These are phyloP conservation scores for Penicillium griseofulvum DNA, from an alignment of 2,329 filamentous ascomycete genomes.

Conservation along the genomic window DNA sequence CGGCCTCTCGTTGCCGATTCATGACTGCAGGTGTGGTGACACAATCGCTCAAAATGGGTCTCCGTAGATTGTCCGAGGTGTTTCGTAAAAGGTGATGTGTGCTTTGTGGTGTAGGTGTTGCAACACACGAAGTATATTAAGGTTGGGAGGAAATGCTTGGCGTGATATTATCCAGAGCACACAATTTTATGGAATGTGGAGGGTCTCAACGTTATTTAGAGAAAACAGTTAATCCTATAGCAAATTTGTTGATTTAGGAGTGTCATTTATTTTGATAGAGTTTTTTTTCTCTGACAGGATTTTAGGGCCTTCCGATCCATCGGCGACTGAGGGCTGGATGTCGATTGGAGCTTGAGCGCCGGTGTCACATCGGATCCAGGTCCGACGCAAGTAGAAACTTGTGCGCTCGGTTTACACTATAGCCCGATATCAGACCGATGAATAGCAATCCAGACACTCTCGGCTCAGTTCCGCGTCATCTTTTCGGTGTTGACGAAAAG, in stretches of 20 bases:
- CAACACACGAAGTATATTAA: background rate
- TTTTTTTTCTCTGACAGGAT: constrained; percentile 6
- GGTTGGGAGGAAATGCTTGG: constrained; percentile 8
- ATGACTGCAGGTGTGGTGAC: constrained; percentile 13
- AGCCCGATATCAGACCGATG: constrained; percentile 12
- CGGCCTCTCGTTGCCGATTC: constrained; percentile 40
- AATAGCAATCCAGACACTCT: constrained; percentile 5
- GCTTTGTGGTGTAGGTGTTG: background rate
- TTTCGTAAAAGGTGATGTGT: background rate
- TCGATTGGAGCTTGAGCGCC: constrained; percentile 21
- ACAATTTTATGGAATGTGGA: background rate
- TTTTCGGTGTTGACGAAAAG: constrained; percentile 9
- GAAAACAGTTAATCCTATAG: background rate
- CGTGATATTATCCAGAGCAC: background rate
- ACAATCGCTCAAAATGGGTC: background rate
- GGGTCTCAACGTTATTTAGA: background rate
- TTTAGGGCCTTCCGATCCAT: constrained; percentile 14
- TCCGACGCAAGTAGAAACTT: constrained; percentile 16
- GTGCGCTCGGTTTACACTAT: constrained; percentile 2
- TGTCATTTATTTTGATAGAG: constrained; percentile 7
- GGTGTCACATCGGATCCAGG: constrained; percentile 14
- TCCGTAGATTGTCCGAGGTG: background rate
- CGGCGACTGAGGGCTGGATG: constrained; percentile 13
- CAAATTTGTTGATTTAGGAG: constrained; percentile 5
- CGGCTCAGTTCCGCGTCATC: constrained; percentile 19